Conservation (phyloP, 2,329 filamentous ascomycete genomes). For the Fusarium nurragi region DNA sequence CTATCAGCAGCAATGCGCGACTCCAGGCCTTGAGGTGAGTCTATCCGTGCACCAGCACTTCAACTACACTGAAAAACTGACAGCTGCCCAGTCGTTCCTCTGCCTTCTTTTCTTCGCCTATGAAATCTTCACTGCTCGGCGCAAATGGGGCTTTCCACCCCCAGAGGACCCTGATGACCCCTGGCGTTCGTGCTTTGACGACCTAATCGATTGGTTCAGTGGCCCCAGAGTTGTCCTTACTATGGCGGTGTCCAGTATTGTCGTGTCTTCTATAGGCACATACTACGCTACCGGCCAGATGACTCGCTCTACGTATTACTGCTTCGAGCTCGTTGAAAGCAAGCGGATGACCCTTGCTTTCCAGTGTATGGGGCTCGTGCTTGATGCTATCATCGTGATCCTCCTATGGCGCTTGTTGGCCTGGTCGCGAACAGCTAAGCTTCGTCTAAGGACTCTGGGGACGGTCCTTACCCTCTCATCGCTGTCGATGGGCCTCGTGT, state of each 20-base stretch:
- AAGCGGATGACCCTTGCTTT: constrained; percentile 50
- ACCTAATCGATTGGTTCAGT: constrained; percentile 58
- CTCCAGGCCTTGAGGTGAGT: constrained; percentile 59
- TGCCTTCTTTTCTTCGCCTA: constrained; percentile 57
- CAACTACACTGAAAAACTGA: constrained; percentile 1
- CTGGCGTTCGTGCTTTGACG: constrained; percentile 59
- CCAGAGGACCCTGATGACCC: constrained; percentile 56
- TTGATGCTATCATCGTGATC: constrained; percentile 59
- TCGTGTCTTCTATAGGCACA: constrained; percentile 56
- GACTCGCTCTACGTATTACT: constrained; percentile 61
- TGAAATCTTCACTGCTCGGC: constrained; percentile 53
- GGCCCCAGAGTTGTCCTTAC: constrained; percentile 52
- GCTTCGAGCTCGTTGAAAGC: constrained; percentile 56
- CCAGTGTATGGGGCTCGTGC: constrained; percentile 56
- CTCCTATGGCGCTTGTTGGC: constrained; percentile 61
- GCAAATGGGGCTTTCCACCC: constrained; percentile 45
- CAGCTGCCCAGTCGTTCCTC: constrained; percentile 55
- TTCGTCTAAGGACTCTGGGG: constrained; percentile 57
- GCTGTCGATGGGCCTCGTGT: constrained; percentile 51
- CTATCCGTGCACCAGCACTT: background rate
- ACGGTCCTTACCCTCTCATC: constrained; percentile 55
- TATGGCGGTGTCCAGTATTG: constrained; percentile 49
- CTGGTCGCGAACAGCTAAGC: constrained; percentile 60
- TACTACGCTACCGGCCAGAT: constrained; percentile 53
- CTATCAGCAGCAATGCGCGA: constrained; percentile 60